Conservation (phyloP, 306 rosid species). For the Rosa lucieae region DNA sequence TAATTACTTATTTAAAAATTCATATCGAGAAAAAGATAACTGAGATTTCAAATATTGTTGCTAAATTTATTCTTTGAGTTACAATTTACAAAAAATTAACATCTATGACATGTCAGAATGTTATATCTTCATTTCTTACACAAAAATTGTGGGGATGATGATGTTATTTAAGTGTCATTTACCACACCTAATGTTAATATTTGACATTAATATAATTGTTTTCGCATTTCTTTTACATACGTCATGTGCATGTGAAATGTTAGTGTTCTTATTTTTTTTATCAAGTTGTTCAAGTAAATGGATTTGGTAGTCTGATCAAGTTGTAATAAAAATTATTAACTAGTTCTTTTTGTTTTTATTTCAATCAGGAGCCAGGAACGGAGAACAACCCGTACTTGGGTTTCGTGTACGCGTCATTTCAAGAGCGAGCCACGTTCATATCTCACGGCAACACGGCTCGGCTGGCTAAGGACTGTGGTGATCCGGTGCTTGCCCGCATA, state of each 20-base stretch:
- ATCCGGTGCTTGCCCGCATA: constrained; percentile 52
- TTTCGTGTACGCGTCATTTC: constrained; percentile 69
- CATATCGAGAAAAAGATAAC: neutral
- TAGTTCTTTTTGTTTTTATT: neutral
- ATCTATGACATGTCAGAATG: neutral
- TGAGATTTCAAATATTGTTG: neutral
- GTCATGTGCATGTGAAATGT: neutral
- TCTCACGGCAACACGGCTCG: constrained; percentile 80
- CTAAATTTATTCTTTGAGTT: neutral
- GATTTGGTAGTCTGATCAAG: neutral
- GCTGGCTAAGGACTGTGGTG: constrained; percentile 52
- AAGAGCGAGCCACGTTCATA: constrained; percentile 68
- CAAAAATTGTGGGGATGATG: too few species aligned
- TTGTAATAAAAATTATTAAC: too few species aligned
- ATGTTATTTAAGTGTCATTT: neutral
- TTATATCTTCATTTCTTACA: too few species aligned
- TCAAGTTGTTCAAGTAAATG: neutral
- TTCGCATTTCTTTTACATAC: too few species aligned
- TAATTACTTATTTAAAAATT: too few species aligned
- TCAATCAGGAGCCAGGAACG: constrained; percentile 53
- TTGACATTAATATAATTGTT: neutral
- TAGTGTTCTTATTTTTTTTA: neutral
- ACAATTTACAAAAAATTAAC: neutral
- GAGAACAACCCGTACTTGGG: constrained; percentile 77
- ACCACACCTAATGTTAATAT: neutral